These are phyloP conservation scores for Aristolochia californica DNA, from an alignment of 164 flowering plant species.

Conservation along the genomic window DNA sequence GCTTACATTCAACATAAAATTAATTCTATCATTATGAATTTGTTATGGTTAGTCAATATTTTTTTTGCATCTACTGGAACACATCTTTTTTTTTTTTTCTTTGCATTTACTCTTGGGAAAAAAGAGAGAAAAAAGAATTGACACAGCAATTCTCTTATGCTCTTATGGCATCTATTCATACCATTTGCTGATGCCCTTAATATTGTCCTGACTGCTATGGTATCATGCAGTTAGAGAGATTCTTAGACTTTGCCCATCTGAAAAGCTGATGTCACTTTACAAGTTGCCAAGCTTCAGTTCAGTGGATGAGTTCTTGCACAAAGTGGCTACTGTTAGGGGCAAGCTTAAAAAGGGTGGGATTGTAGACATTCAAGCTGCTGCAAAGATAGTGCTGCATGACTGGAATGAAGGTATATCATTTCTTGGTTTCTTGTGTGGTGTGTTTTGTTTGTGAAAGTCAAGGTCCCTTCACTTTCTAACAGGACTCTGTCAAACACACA, in stretches of 20 bases:
- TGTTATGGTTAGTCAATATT: too few relatives aligned
- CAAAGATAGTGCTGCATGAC: slow-evolving; percentile 83
- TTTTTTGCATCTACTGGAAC: too few relatives aligned
- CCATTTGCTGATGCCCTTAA: too few relatives aligned
- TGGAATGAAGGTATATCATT: slow-evolving; percentile 82
- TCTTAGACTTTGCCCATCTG: slow-evolving; percentile 68
- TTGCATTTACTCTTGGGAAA: too few relatives aligned
- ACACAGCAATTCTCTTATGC: too few relatives aligned
- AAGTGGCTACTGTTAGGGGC: slow-evolving; percentile 83
- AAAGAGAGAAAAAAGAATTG: too few relatives aligned
- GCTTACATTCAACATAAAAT: background rate
- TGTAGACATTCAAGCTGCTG: slow-evolving; percentile 79
- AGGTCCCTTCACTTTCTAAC: too few relatives aligned
- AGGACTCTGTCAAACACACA: too few relatives aligned
- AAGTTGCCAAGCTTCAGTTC: slow-evolving; percentile 66
- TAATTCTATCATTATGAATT: background rate
- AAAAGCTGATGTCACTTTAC: slow-evolving; percentile 54
- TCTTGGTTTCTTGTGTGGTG: background rate
- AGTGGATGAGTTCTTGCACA: slow-evolving; percentile 84
- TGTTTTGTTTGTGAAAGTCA: too few relatives aligned
- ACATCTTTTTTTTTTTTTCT: too few relatives aligned
- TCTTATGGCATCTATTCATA: too few relatives aligned
- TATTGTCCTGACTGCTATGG: background rate
- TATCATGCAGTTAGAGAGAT: slow-evolving; percentile 69
- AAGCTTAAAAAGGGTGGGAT: slow-evolving; percentile 88